Base-by-base conservation (phyloP, 129 eudicot genomes). In the Arctium minus region DNA sequence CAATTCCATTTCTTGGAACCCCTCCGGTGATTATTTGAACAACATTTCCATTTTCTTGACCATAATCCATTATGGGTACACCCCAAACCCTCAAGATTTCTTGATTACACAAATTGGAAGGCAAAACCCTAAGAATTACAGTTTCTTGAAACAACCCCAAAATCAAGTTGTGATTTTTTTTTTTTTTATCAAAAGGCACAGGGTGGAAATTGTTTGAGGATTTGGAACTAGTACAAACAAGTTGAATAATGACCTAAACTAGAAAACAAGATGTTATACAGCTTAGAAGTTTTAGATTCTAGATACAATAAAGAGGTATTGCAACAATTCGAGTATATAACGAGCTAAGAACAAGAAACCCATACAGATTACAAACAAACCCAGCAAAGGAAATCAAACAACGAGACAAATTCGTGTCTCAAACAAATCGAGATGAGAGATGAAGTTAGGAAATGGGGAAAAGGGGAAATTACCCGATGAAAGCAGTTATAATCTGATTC, bases 21-120 rank as follows among this genome's bases (percentile, higher is more conserved):
- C 74, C 82, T 2, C 91, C 91, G 15, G 87, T 70, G 22, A 86
- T 83, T 44, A 89, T 72, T 79, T 88, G 91, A 13, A 90, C 90
- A 40, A 86, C 89, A 85, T 93, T 90, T 30, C 86, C 93, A 74
- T 15, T 74, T 38, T 86, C 81, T 3, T 44, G 81, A 40, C 75
- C 35, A 65, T 70, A 33, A 70, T 73, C 80, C 89, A 88, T 88
- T 30, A 27, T 37, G 72, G 75, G 29, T n/a, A 36, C 70, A 44
- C 37, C 77, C 6, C 31, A 60, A 78, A 44, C 72, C 79, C 70
- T n/a, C 12, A 8, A 81, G 76, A 42, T 74, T 78, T 67, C 6
- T 74, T 77, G 33, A 72, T 38, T 0, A 31, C 53, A 68, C 3
- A 35, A 65, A 13, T 40, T 40, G 4, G 77, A 33, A 67, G 56